phyloP scores from a whole-genome alignment of 352 stramenopile species.

The Elongisporangium senticosum region DNA sequence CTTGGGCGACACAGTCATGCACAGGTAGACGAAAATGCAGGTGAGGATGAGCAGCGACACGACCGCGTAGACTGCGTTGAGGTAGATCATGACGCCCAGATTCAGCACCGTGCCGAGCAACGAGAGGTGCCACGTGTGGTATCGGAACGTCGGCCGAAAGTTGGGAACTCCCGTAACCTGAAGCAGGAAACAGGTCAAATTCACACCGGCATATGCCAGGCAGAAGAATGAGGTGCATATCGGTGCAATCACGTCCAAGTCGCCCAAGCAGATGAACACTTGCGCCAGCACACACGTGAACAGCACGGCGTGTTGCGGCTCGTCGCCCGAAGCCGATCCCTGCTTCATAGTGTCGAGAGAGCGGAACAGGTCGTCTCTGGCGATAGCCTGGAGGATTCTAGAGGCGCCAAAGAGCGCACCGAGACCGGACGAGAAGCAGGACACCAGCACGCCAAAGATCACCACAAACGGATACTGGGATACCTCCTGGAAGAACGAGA shows the following conservation, averaged over 20 bases:
- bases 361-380: conserved; percentile 64
- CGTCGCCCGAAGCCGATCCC: conserved; percentile 53
- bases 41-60: conserved; percentile 48
- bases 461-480: conserved; percentile 43
- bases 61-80: conserved; percentile 57
- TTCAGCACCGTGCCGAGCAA: conserved; percentile 52
- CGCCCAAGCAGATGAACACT: conserved; percentile 67
- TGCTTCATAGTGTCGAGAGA: conserved; percentile 35
- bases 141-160: conserved; percentile 69
- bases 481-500: conserved; percentile 76
- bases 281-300: conserved; percentile 58
- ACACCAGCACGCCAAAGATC: conserved; percentile 60
- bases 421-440: conserved; percentile 62
- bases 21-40: conserved; percentile 64
- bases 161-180: conserved; percentile 76
- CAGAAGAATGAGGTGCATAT: conserved; percentile 85
- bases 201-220: conserved; percentile 65
- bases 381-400: conserved; percentile 70
- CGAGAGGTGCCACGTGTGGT: conserved; percentile 63
- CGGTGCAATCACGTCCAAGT: conserved; percentile 66
- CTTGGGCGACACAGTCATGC: conserved; percentile 39
- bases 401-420: conserved; percentile 66
- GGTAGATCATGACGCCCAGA: conserved; percentile 68
- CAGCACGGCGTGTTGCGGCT: conserved; percentile 62
- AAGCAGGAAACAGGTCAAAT: conserved; percentile 70